Conservation (phyloP, 495 filamentous ascomycete species). For the Penicillium daleae region DNA sequence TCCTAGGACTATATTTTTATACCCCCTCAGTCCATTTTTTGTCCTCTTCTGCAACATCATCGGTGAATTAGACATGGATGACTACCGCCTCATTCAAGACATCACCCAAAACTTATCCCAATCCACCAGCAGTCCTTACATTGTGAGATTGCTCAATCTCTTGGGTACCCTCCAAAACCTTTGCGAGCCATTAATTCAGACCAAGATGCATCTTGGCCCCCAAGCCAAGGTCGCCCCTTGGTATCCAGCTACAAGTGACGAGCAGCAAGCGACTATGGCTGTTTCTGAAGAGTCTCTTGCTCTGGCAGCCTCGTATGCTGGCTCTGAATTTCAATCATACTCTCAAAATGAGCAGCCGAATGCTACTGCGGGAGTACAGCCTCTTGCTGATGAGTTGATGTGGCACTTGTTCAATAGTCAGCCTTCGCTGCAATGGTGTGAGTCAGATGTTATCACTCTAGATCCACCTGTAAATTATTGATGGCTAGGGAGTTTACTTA, state of each 20-base stretch:
- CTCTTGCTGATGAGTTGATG: conserved; percentile 31
- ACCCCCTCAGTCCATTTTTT: conserved; percentile 38
- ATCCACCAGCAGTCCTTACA: conserved; percentile 29
- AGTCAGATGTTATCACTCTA: conserved; percentile 12
- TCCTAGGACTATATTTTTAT: conserved; percentile 32
- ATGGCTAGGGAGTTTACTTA: not conserved
- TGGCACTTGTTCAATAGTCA: conserved; percentile 39
- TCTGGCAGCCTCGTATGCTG: not conserved
- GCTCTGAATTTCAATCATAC: not conserved
- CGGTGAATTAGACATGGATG: conserved; percentile 27
- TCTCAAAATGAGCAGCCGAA: conserved; percentile 6
- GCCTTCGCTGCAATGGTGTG: conserved; percentile 31
- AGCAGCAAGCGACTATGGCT: not conserved
- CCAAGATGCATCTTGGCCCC: conserved; percentile 16
- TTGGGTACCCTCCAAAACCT: conserved; percentile 27
- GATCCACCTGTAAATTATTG: not conserved
- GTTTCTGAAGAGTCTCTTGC: not conserved
- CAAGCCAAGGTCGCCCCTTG: conserved; percentile 13
- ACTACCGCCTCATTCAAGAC: conserved; percentile 31
- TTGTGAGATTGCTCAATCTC: conserved; percentile 28
- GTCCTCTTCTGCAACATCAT: conserved; percentile 41
- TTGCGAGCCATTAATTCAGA: conserved; percentile 31
- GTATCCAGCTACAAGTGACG: conserved; percentile 15
- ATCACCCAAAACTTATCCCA: conserved; percentile 29
- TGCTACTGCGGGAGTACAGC: conserved; percentile 4